phyloP scores from a whole-genome alignment of 768 basidiomycete species.

The Lactarius sp. region DNA sequence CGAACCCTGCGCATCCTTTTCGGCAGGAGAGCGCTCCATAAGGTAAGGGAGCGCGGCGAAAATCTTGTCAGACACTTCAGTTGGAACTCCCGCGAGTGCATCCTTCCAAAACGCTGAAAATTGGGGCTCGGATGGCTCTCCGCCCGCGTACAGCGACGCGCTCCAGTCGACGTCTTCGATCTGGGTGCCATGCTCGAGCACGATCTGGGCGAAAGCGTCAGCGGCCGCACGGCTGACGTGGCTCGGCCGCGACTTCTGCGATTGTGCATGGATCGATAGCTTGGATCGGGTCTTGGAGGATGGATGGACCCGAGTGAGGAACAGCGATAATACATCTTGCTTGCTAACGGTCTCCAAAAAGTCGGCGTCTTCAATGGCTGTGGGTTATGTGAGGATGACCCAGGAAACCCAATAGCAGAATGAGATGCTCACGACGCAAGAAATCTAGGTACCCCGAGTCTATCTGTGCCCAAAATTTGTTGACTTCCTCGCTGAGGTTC shows the following conservation, averaged over 20 bases:
- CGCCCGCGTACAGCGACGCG: constrained; percentile 45
- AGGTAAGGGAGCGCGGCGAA: constrained; percentile 53
- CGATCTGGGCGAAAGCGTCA: constrained; percentile 51
- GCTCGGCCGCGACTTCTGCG: constrained; percentile 56
- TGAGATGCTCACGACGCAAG: constrained; percentile 57
- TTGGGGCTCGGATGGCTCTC: constrained; percentile 51
- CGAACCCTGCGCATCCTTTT: constrained; percentile 46
- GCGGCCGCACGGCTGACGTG: constrained; percentile 62
- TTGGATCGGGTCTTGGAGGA: constrained; percentile 69
- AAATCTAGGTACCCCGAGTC: constrained; percentile 84
- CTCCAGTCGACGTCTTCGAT: constrained; percentile 50
- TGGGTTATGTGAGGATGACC: neutral
- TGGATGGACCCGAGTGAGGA: constrained; percentile 64
- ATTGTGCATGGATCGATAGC: constrained; percentile 75
- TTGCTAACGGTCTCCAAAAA: constrained; percentile 62
- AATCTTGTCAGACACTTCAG: constrained; percentile 42
- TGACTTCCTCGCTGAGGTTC: constrained; percentile 78
- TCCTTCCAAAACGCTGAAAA: constrained; percentile 62
- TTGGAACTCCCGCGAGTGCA: constrained; percentile 33
- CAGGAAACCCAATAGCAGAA: neutral
- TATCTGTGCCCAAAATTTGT: constrained; percentile 65
- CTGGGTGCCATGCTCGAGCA: constrained; percentile 45
- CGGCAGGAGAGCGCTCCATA: constrained; percentile 50
- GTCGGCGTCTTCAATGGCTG: constrained; percentile 71
- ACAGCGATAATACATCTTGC: constrained; percentile 67